These are phyloP conservation scores for Nigrospora osmanthi DNA, from an alignment of 2,329 filamentous ascomycete genomes.

Conservation along the genomic window DNA sequence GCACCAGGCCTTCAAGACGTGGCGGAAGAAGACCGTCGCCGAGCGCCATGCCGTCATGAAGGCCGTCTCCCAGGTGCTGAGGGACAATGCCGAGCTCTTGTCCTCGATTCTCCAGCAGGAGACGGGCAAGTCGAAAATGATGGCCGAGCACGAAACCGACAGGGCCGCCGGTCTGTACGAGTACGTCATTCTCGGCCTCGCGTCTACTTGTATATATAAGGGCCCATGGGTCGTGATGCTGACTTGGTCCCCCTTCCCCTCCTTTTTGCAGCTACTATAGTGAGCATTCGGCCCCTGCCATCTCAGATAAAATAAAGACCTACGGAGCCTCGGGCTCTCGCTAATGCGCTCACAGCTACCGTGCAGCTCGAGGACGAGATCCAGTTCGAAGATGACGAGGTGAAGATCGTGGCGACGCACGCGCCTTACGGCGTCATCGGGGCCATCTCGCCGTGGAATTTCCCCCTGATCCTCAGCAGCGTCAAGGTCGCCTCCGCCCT, in stretches of 20 bases:
- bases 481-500: slow-evolving; percentile 44
- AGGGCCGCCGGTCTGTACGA: slow-evolving; percentile 27
- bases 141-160: slow-evolving; percentile 29
- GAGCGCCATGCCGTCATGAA: slow-evolving; percentile 32
- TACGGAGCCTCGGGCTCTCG: not conserved
- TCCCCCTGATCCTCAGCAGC: slow-evolving; percentile 35
- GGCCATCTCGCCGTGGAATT: slow-evolving; percentile 57
- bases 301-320: not conserved
- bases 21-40: slow-evolving; percentile 33
- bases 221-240: too few species aligned
- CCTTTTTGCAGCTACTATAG: too few species aligned
- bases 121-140: slow-evolving; percentile 39
- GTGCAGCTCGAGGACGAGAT: slow-evolving; percentile 35
- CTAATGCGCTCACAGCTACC: slow-evolving; percentile 13
- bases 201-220: too few species aligned
- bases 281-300: not conserved
- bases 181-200: slow-evolving; percentile 7
- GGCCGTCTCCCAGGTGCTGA: slow-evolving; percentile 30
- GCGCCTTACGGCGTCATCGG: slow-evolving; percentile 40
- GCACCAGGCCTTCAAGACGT: slow-evolving; percentile 34
- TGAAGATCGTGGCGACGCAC: slow-evolving; percentile 32
- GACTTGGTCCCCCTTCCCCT: too few species aligned
- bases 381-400: slow-evolving; percentile 35
- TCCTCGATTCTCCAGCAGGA: slow-evolving; percentile 36
- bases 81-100: slow-evolving; percentile 32